Evolutionary conservation across 2,329 filamentous ascomycete genomes (phyloP).

Genomic region (Ophiostoma sp.): DNA sequence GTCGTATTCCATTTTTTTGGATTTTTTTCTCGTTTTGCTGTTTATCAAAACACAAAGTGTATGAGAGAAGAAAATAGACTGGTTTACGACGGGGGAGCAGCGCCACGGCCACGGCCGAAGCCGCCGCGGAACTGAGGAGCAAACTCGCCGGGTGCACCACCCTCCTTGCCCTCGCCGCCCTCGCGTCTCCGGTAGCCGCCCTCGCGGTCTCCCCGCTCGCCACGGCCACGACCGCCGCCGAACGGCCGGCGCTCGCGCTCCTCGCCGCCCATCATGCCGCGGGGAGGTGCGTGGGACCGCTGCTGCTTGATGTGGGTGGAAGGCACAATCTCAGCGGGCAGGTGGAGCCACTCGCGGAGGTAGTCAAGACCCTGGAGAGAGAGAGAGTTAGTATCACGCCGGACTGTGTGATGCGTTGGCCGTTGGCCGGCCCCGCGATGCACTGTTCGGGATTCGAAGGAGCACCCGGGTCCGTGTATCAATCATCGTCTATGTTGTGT

Average conservation of each 20-base stretch:
- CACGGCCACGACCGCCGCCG: constrained; percentile 70
- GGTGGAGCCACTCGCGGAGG: constrained; percentile 99
- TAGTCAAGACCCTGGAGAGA: constrained; percentile 88
- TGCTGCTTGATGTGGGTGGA: constrained; percentile 99
- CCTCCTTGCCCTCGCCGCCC: constrained; percentile 81
- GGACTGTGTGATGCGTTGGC: background rate
- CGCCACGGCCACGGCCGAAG: constrained; percentile 77
- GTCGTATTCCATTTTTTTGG: constrained; percentile 13
- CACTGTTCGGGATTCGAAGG: no score
- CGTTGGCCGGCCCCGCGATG: no score
- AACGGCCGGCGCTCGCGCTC: constrained; percentile 77
- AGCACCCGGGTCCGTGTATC: background rate
- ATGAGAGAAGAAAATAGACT: constrained; percentile 18
- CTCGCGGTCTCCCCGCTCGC: constrained; percentile 74
- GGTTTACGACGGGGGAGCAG: constrained; percentile 60
- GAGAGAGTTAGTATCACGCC: background rate
- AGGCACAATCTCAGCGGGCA: constrained; percentile 98
- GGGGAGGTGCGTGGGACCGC: constrained; percentile 94
- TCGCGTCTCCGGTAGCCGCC: constrained; percentile 91
- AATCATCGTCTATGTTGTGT: background rate
- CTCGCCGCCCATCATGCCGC: constrained; percentile 93
- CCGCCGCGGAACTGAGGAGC: constrained; percentile 89
- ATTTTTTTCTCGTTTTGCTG: constrained; percentile 7
- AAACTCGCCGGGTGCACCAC: constrained; percentile 85
- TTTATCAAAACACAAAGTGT: background rate